Percentiles rank a stretch among this genome's conserved stretches.
phyloP scores from a whole-genome alignment of 306 rosid genomes.

The Dryas octopetala region DNA sequence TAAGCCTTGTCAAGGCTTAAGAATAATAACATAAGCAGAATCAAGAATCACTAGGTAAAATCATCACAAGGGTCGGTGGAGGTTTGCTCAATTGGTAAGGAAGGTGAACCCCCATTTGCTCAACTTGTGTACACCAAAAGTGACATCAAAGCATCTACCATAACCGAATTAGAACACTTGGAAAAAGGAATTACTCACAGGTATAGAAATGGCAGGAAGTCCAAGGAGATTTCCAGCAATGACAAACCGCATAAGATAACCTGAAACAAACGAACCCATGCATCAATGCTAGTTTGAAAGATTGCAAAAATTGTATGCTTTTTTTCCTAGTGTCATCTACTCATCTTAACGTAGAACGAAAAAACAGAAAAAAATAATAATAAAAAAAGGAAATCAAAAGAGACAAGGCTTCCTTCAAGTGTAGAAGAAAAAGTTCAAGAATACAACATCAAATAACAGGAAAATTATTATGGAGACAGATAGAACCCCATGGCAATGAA shows the following conservation, averaged over 20 bases:
- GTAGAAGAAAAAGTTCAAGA: not conserved
- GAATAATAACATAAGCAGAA: not conserved
- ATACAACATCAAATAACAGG: not conserved
- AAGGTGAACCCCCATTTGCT: not conserved
- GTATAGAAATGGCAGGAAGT: conserved; percentile 89
- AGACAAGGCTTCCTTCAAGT: not conserved
- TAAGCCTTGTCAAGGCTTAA: not conserved
- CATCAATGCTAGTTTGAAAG: conserved; percentile 1
- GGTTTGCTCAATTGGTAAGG: not conserved
- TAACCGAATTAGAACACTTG: not conserved
- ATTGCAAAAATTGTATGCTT: conserved; percentile 15
- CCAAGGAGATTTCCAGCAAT: conserved; percentile 76
- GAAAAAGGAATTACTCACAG: conserved; percentile 52
- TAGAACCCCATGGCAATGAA: not conserved
- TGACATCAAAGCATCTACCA: not conserved
- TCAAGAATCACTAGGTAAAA: not conserved
- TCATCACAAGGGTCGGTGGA: not conserved
- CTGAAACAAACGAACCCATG: conserved; percentile 38
- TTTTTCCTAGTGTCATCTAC: not conserved
- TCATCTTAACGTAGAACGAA: not conserved
- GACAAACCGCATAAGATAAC: conserved; percentile 78
- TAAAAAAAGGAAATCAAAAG: not conserved
- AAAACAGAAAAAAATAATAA: not conserved
- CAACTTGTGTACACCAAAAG: not conserved
- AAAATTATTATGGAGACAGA: not conserved